Percentiles rank a stretch among this genome's conserved stretches.
phyloP scores from a whole-genome alignment of 176 grass and related monocot species.

The Bolboschoenus planiculmis region DNA sequence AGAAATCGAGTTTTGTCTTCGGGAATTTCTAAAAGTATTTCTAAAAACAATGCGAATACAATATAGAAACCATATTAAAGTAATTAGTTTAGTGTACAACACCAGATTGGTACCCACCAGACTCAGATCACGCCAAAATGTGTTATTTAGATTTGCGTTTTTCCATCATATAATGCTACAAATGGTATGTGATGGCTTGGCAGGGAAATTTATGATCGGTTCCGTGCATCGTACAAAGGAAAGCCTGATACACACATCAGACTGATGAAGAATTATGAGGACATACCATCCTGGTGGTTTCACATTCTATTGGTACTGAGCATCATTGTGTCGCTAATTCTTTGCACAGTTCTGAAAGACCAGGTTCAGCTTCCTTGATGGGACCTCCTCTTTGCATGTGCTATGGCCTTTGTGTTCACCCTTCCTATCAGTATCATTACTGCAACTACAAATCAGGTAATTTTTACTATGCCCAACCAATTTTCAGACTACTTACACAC shows the following conservation, averaged over 20 bases:
- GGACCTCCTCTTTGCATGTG: conserved; percentile 70
- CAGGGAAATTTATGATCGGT: conserved; percentile 70
- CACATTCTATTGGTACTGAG: conserved; percentile 30
- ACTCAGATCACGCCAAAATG: background rate
- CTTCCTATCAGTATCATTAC: conserved; percentile 79
- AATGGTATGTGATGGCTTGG: background rate
- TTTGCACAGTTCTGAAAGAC: conserved; percentile 62
- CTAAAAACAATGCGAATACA: background rate
- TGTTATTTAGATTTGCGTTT: background rate
- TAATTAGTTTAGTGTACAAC: background rate
- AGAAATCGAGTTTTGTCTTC: background rate
- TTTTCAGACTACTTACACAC: background rate
- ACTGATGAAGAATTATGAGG: conserved; percentile 67
- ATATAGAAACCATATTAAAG: background rate
- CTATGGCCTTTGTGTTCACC: conserved; percentile 66
- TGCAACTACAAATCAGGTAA: conserved; percentile 81
- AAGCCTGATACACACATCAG: conserved; percentile 73
- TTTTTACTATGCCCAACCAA: background rate
- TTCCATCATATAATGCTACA: background rate
- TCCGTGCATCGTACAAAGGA: conserved; percentile 39
- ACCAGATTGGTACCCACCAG: background rate
- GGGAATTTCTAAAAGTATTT: background rate
- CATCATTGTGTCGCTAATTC: conserved; percentile 32
- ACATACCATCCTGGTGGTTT: conserved; percentile 95
- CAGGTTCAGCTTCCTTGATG: conserved; percentile 89